A percentile compares a stretch with the other conserved stretches of the same genome.
These are phyloP conservation scores for Wickerhamomyces tratensis DNA, from an alignment of 805 yeast genomes.

Conservation along the genomic window DNA sequence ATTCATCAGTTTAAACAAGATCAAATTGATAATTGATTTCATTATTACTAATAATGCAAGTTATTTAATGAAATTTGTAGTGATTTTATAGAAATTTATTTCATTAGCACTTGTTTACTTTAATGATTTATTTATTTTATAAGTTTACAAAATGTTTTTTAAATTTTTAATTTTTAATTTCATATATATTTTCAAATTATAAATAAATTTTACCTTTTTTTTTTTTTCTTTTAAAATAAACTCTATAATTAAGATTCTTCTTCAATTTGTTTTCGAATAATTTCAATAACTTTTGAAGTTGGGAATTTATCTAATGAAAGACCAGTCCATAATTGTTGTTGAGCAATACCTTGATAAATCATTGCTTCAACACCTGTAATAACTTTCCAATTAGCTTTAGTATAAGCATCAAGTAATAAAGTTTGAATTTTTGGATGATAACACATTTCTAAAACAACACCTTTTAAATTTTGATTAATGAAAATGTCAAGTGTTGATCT, in stretches of 20 bases:
- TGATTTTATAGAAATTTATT: too few species aligned
- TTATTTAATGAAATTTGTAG: too few species aligned
- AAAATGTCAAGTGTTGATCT: conserved; percentile 15
- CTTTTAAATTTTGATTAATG: conserved; percentile 6
- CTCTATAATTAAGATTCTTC: too few species aligned
- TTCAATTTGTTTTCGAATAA: not conserved
- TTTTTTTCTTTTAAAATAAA: too few species aligned
- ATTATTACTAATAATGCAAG: conserved; percentile 37
- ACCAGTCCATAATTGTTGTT: conserved; percentile 17
- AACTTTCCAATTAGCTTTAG: conserved; percentile 11
- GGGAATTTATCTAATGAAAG: conserved; percentile 11
- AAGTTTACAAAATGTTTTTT: too few species aligned
- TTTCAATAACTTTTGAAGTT: not conserved
- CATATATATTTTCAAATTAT: too few species aligned
- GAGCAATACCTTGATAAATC: conserved; percentile 18
- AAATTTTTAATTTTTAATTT: too few species aligned
- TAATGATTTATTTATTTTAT: too few species aligned
- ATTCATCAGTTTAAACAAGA: conserved; percentile 33
- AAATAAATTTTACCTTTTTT: too few species aligned
- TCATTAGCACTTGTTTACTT: too few species aligned
- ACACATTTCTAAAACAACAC: conserved; percentile 18
- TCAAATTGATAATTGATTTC: conserved; percentile 26
- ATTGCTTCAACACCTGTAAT: conserved; percentile 18
- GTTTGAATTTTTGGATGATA: conserved; percentile 17
- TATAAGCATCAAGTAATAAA: conserved; percentile 8